Evolutionary conservation across 2,329 filamentous ascomycete species (phyloP), one percentile per base, ranked within the genome.

Genomic region (Septoria linicola): DNA sequence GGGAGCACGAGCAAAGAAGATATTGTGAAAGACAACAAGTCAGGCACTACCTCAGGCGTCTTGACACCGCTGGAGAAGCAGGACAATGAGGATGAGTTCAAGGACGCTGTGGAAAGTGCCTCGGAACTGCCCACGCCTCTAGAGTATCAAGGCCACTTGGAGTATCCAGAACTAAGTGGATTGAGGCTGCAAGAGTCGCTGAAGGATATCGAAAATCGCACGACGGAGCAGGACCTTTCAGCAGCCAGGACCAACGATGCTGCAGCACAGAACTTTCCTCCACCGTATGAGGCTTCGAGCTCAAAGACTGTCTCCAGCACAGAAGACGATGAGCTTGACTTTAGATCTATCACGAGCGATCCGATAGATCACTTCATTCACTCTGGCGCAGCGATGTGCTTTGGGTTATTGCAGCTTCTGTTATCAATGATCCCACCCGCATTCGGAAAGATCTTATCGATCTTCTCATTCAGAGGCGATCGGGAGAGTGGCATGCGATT

Each of bases 361-460:
- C 83, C 88, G 0, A 81, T 92, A 14, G 92, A 97, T 68, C 73
- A 86, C 17, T 99, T 96, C 66, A 84, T 96, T 31, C 89, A 96
- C 68, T 91, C 89, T 0, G 92, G 90, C 8, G 82, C 85, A 4
- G 93, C 88, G 66, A 85, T 96, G 70, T 96, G 90, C 69, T 96
- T 91, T 63, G 93, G 93, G 2, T 80, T 95, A 25, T 73, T 97
- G 1, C 79, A 95, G 11, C 77, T 97, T 1, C 77, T 97, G 47
- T 84, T 97, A n/a, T 95, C 89, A 10, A 87, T 97, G 74, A 84
- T 97, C 0, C 95, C 93, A 0, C 93, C 93, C 0, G 83, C 91
- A 0, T 96, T 97, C 69, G 86, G 82, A n/a, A 87, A 83, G 49
- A 80, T 99, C 1, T 77, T 97, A 3, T 88, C 85, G 53, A 85